These are phyloP conservation scores for Leptomonas pyrrhocoris DNA, from an alignment of 208 protist species.

Conservation along the genomic window DNA sequence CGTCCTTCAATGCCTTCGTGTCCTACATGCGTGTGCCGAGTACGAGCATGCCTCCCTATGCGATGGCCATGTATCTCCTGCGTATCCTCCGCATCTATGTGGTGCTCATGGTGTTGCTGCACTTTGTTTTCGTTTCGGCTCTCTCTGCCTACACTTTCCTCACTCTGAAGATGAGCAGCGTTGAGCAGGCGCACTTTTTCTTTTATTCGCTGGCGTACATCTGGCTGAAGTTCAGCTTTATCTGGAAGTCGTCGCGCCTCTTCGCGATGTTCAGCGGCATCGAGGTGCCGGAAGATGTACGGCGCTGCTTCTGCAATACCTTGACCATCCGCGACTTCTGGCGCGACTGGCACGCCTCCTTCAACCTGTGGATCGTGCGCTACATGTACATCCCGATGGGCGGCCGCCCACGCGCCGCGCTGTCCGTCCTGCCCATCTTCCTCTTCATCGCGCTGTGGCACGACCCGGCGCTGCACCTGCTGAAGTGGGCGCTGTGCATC, in stretches of 20 bases:
- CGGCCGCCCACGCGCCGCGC: constrained; percentile 50
- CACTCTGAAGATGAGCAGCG: constrained; percentile 78
- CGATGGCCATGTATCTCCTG: constrained; percentile 19
- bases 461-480: constrained; percentile 74
- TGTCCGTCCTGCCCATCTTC: constrained; percentile 90
- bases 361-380: constrained; percentile 94
- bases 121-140: constrained; percentile 59
- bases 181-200: constrained; percentile 79
- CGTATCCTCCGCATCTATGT: constrained; percentile 27
- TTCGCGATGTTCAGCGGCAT: constrained; percentile 84
- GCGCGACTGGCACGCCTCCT: constrained; percentile 92
- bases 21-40: constrained; percentile 62
- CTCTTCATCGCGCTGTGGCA: constrained; percentile 95
- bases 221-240: constrained; percentile 90
- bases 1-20: constrained; percentile 89
- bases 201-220: constrained; percentile 74
- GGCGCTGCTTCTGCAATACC: constrained; percentile 84
- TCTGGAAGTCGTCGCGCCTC: constrained; percentile 89
- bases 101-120: constrained; percentile 28
- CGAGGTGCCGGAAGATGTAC: constrained; percentile 91
- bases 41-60: constrained; percentile 20
- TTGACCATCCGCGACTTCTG: constrained; percentile 91
- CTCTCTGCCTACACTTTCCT: constrained; percentile 56
- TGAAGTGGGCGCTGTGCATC: constrained; percentile 76
- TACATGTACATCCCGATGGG: constrained; percentile 95